Percentiles rank a stretch among this genome's conserved stretches.
Evolutionary conservation across 2,329 filamentous ascomycete genomes (phyloP).

Genomic region (Colletotrichum sp.): DNA sequence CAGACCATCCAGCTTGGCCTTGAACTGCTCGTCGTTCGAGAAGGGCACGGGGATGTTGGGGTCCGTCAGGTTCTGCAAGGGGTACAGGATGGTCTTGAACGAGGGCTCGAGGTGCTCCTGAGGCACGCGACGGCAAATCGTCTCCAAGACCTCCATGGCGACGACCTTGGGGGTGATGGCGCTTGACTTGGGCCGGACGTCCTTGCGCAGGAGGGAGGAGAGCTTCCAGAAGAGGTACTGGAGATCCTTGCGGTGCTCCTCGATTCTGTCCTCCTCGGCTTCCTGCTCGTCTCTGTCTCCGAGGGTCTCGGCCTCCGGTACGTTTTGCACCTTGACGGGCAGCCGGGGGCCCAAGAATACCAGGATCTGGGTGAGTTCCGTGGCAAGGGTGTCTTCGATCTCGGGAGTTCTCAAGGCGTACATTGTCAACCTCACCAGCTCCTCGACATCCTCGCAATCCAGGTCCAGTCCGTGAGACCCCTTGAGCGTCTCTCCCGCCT

Average conservation of each 20-base stretch:
- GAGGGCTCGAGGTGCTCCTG: constrained; percentile 63
- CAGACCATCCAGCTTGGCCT: constrained; percentile 71
- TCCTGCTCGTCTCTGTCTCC: constrained; percentile 48
- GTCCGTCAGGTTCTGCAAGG: constrained; percentile 85
- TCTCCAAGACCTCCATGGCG: constrained; percentile 75
- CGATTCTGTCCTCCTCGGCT: constrained; percentile 34
- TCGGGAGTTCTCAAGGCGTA: constrained; percentile 65
- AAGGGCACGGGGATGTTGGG: constrained; percentile 74
- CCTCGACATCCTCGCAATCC: constrained; percentile 66
- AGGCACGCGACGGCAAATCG: constrained; percentile 68
- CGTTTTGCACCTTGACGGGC: constrained; percentile 30
- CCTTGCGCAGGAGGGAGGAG: constrained; percentile 79
- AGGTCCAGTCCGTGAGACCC: constrained; percentile 77
- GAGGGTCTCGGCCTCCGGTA: constrained; percentile 43
- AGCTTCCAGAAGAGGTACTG: constrained; percentile 81
- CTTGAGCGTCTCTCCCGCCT: constrained; percentile 63
- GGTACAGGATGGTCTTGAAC: constrained; percentile 63
- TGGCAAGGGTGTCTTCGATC: constrained; percentile 76
- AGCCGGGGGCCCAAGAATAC: constrained; percentile 76
- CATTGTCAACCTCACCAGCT: constrained; percentile 56
- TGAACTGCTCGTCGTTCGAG: constrained; percentile 74
- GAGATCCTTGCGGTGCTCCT: constrained; percentile 46
- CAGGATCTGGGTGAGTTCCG: constrained; percentile 80
- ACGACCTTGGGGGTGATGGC: constrained; percentile 77
- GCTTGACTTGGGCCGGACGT: constrained; percentile 67